phyloP scores from a whole-genome alignment of 2,329 filamentous ascomycete species.

The Chrysosporium queenslandicum region DNA sequence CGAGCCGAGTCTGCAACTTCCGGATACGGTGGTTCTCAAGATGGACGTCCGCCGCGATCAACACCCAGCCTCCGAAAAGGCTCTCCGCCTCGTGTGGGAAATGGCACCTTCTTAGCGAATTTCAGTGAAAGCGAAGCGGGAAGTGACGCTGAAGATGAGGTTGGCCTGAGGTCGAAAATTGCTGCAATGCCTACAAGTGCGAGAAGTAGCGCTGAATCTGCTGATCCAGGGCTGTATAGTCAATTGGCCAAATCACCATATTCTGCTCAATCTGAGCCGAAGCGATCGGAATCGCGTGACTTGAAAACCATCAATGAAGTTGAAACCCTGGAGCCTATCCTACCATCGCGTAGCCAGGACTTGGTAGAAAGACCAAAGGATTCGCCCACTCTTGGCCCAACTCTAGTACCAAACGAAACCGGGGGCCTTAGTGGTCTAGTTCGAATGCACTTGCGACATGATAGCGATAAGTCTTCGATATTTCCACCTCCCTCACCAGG shows the following conservation, averaged over 20 bases:
- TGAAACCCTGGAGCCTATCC: constrained; percentile 17
- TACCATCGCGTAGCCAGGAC: constrained; percentile 14
- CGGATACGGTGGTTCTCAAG: constrained; percentile 26
- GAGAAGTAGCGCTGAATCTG: constrained; percentile 26
- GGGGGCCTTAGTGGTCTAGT: constrained; percentile 69
- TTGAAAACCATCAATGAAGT: constrained; percentile 35
- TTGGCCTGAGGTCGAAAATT: constrained; percentile 20
- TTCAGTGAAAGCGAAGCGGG: constrained; percentile 33
- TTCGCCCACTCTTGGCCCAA: constrained; percentile 70
- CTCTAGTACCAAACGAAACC: constrained; percentile 51
- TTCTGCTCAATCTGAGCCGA: constrained; percentile 26
- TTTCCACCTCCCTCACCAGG: constrained; percentile 46
- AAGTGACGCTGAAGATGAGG: constrained; percentile 27
- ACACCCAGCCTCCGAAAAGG: constrained; percentile 14
- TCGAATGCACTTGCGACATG: constrained; percentile 69
- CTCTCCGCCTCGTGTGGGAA: constrained; percentile 23
- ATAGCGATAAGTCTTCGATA: constrained; percentile 72
- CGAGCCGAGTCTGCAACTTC: constrained; percentile 32
- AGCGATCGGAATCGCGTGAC: constrained; percentile 32
- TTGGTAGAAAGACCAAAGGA: constrained; percentile 37
- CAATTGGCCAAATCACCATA: constrained; percentile 24
- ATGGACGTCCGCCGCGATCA: not conserved
- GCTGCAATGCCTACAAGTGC: constrained; percentile 27
- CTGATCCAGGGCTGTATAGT: constrained; percentile 8
- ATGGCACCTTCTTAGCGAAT: constrained; percentile 29